Base-by-base conservation (phyloP, 345 rosid genomes). In the Abelmoschus esculentus region DNA sequence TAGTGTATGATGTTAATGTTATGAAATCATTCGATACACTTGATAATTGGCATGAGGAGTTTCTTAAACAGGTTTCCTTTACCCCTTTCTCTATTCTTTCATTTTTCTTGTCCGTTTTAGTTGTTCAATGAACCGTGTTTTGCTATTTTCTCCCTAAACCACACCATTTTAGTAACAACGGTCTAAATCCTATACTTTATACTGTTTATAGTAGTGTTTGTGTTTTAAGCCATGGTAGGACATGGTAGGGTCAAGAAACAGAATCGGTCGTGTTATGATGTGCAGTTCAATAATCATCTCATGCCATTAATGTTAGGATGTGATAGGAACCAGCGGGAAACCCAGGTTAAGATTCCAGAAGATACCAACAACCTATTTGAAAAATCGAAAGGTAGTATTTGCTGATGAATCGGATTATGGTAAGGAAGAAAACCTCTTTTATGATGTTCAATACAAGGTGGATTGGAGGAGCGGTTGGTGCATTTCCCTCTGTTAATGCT, bases 21-120 rank as follows among this genome's bases (percentile, higher is more conserved):
- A 73, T 85, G 85, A 88, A 77, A 70, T 93, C 98, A 3, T 93
- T 93, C 71, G 98, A 93, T 44, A 79, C 93, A 15, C 97, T 93
- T 70, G 96, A 91, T 15, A 93, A 84, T 70, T 93, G 98, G 98
- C 98, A 91, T 5, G 96, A 89, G 73, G 98, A 93, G 78, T 93
- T 93, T 84, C 96, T 93, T 77, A 93, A 89, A 73, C 98, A 93
- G 98, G 98, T 90, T 70, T 57, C 12, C 4, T 42, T 56, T 60
- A 7, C 59, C 7, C 46, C 12, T 32, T 53, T 26, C 6, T 1
- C 3, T 10, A 1, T 32, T 46, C 3, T n/a, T 6, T 36, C n/a
- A 2, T 29, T 70, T 65, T 71, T 32, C 56, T 57, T 40, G 29
- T 54, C 42, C 40, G n/a, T 18, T 28, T 52, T 31, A 47, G 26